Evolutionary conservation across 1,284 basidiomycete species (phyloP), one percentile per base, ranked within the genome.

Genomic region (Ustilago esculenta): DNA sequence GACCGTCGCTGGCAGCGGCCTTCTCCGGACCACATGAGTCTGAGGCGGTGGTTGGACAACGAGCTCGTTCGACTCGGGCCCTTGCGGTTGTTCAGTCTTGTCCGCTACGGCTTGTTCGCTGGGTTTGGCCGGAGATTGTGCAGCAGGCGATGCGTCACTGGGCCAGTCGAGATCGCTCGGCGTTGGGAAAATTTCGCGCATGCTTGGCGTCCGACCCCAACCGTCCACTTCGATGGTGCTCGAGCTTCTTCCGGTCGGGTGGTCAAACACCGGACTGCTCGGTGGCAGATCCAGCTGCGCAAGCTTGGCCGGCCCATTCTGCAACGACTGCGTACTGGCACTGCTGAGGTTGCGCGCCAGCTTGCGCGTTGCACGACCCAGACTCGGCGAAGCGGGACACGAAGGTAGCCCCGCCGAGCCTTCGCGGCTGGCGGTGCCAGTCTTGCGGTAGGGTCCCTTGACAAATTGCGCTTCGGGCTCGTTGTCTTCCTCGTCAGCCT

Each of bases 1-100:
- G 5, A 80, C 78, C 8, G 78, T 80, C 15, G 77, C 76, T 9
- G 78, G 77, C 24, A 78, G 47, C 1, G 78, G 78, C 14, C 51
- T 36, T 30, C 73, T 50, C 9, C 65, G 52, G 5, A 57, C 53
- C 15, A 56, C 46, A 5, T 49, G 50, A 10, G 32, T 40, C 30
- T 64, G 36, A 14, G 56, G 20, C 21, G 34, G 46, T 4, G 29
- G 10, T 39, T 39, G 41, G 15, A 27, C 44, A 17, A 29, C 34
- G 15, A 49, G 20, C 27, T 43, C 41, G 14, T 47, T 47, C 17
- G 7, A n/a, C 20, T 48, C 34, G 39, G 10, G 15, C 35, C 45
- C 17, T 36, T 39, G 36, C 40, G 21, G 36, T 14, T n/a, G 32
- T 12, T 29, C 33, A 11, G 33, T 34, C 33, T 37, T 21, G 35